Evolutionary conservation across 768 basidiomycete genomes (phyloP).

Genomic region (Tephrocybe sp.): DNA sequence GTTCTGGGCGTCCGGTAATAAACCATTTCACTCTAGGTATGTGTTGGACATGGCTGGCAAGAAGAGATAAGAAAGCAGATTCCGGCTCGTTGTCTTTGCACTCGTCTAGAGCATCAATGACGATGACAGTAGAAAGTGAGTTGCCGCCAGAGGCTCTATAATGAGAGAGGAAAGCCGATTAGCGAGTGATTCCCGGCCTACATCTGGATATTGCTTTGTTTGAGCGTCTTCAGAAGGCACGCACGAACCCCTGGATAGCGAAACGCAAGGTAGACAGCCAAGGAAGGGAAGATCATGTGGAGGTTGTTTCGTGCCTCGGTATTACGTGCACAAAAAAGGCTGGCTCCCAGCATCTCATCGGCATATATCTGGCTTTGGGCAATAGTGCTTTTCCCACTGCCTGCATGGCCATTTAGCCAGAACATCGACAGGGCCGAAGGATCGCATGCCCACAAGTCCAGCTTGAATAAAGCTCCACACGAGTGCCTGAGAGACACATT

Average conservation of each 20-base stretch:
- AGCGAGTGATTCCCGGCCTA: background rate
- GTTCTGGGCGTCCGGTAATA: slow-evolving; percentile 2
- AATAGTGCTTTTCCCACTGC: slow-evolving; percentile 23
- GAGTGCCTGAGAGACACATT: background rate
- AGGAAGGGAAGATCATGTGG: background rate
- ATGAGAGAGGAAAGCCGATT: background rate
- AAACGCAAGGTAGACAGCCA: background rate
- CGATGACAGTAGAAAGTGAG: background rate
- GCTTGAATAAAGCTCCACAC: slow-evolving; percentile 8
- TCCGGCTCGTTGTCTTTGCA: background rate
- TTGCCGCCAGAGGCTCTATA: background rate
- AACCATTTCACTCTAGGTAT: background rate
- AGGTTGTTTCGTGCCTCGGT: background rate
- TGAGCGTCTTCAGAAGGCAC: background rate
- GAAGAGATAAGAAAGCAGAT: background rate
- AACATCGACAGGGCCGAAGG: slow-evolving; percentile 4
- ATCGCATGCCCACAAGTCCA: slow-evolving; percentile 15
- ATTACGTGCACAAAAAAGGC: slow-evolving; percentile 6
- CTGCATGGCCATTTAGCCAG: slow-evolving; percentile 25
- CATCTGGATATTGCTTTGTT: background rate
- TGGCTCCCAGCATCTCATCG: slow-evolving; percentile 4
- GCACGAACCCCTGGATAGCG: background rate
- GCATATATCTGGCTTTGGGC: slow-evolving; percentile 11
- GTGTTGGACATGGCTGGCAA: background rate
- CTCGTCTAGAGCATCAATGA: slow-evolving; percentile 6